Evolutionary conservation across 2,329 filamentous ascomycete genomes (phyloP).

Genomic region (Aureobasidium sp.): DNA sequence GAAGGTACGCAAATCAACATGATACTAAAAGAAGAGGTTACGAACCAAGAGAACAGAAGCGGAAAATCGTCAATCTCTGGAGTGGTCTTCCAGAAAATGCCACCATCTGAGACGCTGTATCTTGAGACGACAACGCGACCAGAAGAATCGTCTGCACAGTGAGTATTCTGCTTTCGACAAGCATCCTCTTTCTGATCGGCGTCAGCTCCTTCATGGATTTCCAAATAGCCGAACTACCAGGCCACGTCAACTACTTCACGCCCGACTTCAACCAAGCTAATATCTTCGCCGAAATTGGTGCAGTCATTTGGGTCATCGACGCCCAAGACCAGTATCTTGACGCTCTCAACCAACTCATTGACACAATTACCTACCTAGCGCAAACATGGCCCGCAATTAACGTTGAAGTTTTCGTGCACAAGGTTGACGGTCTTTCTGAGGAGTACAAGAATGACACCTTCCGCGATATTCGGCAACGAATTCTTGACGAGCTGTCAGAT

Average conservation of each 20-base stretch:
- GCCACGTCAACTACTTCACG: constrained; percentile 87
- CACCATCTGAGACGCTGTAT: constrained; percentile 90
- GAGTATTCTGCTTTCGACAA: constrained; percentile 28
- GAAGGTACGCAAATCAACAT: constrained; percentile 54
- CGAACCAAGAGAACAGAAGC: constrained; percentile 51
- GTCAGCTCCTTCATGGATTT: constrained; percentile 96
- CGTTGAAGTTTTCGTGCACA: constrained; percentile 98
- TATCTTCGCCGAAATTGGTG: constrained; percentile 89
- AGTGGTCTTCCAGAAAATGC: constrained; percentile 98
- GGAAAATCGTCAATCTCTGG: constrained; percentile 98
- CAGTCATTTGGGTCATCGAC: constrained; percentile 97
- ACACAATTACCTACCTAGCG: constrained; percentile 82
- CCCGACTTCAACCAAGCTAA: constrained; percentile 83
- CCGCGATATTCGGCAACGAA: constrained; percentile 91
- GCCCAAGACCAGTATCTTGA: constrained; percentile 97
- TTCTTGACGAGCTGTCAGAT: constrained; percentile 92
- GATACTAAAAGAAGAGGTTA: constrained; percentile 4
- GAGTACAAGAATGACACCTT: constrained; percentile 96
- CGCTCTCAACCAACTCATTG: constrained; percentile 76
- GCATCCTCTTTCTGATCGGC: neutral
- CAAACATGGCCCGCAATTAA: constrained; percentile 88
- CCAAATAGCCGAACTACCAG: constrained; percentile 95
- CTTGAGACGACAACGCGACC: constrained; percentile 91
- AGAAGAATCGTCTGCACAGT: constrained; percentile 94
- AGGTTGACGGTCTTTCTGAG: constrained; percentile 93